Evolutionary conservation across 345 rosid genomes (phyloP), one percentile per base, ranked within the genome.

Genomic region (Rhizophora mangle): DNA sequence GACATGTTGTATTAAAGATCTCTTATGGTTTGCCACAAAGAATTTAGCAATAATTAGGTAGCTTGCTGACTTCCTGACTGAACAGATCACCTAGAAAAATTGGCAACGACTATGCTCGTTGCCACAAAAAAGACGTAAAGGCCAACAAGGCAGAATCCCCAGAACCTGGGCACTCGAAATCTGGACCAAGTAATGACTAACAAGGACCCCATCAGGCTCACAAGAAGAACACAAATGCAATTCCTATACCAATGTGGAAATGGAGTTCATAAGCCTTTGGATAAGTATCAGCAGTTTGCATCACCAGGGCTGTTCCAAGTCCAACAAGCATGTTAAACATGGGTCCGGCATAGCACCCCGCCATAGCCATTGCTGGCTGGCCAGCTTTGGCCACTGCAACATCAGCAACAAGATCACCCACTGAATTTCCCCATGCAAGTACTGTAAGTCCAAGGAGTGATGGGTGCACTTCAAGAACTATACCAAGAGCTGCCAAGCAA

Each of bases 251-350:
- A 26, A 83, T 62, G 71, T 95, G 95, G 76, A 95, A 89, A 52
- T 81, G 78, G 70, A 95, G 91, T 64, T 84, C 70, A 55, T 87
- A 95, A 66, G 99, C 96, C 15, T 88, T 62, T 9, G 99, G 99
- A 83, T 86, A 92, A 55, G 78, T 56, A 61, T 95, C 74, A 32
- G 89, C 82, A 5, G 57, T 53, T n/a, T 53, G 57, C 22, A 19
- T 19, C 57, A 20, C 9, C 76, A 86, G 75, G 46, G 93, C 96
- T 0, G 83, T 68, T 72, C 97, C 98, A 21, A 94, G 95, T 56
- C 98, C 98, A 53, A 91, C 90, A 63, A 91, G 96, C 97, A 94
- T 91, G 77, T 94, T 94, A 70, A 94, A 89, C 96, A 91, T 91
- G 6, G 97, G 97, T 51, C 98, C 93, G 0, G 93, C 97, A 58